Evolutionary conservation across 148 eudicot genomes (phyloP).

Genomic region (Amaranthus palmeri): DNA sequence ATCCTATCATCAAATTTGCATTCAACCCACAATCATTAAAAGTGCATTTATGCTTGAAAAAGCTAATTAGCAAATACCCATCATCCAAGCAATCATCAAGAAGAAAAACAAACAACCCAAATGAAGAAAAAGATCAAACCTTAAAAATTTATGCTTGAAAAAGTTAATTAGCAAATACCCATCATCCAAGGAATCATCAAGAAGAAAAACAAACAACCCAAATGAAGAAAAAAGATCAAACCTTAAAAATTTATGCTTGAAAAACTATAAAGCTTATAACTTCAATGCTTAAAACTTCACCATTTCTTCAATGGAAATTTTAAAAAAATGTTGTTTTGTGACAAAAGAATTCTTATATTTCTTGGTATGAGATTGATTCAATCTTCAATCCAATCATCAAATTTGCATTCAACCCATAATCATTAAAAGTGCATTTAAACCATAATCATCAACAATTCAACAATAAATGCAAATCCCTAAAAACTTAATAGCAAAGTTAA

Average conservation of each 20-base stretch:
- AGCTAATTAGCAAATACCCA: too few species aligned
- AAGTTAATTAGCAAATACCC: background rate
- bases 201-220: too few species aligned
- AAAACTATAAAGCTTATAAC: too few species aligned
- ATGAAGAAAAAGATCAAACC: background rate
- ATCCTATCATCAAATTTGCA: constrained; percentile 12
- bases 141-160: too few species aligned
- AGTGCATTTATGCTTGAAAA: too few species aligned
- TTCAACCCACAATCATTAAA: constrained; percentile 6
- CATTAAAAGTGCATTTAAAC: background rate
- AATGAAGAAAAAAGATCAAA: too few species aligned
- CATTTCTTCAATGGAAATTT: background rate
- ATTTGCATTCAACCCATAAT: background rate
- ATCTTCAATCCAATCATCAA: constrained; percentile 13
- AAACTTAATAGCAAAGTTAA: background rate
- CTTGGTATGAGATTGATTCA: background rate
- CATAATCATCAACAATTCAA: background rate
- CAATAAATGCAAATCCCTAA: background rate
- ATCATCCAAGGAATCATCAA: background rate
- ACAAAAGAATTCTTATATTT: too few species aligned
- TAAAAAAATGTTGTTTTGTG: background rate
- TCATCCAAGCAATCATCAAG: background rate
- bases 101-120: background rate
- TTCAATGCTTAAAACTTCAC: too few species aligned
- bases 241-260: too few species aligned